phyloP scores from a whole-genome alignment of 208 protist species.

The Phytomonas sp. region DNA sequence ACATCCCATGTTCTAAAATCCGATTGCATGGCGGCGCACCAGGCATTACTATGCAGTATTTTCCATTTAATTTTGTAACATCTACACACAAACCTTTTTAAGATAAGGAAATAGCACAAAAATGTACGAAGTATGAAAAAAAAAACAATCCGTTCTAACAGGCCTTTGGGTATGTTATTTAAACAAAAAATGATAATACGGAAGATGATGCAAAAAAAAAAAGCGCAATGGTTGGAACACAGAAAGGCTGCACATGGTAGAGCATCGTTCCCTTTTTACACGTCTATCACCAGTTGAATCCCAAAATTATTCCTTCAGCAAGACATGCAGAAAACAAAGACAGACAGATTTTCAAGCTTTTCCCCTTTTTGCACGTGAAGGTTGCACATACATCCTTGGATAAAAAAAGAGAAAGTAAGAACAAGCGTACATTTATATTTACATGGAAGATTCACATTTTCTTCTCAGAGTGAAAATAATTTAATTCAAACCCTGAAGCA shows the following conservation, averaged over 20 bases:
- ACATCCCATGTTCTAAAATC: conserved; percentile 72
- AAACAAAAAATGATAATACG: neutral
- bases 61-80: neutral
- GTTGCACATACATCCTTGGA: neutral
- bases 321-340: neutral
- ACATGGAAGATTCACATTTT: neutral
- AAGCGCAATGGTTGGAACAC: neutral
- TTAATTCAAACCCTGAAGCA: neutral
- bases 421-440: conserved; percentile 13
- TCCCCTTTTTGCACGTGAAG: neutral
- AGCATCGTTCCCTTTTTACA: neutral
- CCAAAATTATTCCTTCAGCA: neutral
- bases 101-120: neutral
- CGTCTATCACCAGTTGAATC: neutral
- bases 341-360: neutral
- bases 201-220: neutral
- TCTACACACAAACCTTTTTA: neutral
- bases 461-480: neutral
- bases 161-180: neutral
- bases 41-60: conserved; percentile 85
- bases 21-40: conserved; percentile 74
- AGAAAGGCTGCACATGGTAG: neutral
- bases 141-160: neutral
- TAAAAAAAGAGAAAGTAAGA: conserved; percentile 13
- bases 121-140: conserved; percentile 8